Base-by-base conservation (phyloP, 208 protist species). In the Trypanosoma conorhini region DNA sequence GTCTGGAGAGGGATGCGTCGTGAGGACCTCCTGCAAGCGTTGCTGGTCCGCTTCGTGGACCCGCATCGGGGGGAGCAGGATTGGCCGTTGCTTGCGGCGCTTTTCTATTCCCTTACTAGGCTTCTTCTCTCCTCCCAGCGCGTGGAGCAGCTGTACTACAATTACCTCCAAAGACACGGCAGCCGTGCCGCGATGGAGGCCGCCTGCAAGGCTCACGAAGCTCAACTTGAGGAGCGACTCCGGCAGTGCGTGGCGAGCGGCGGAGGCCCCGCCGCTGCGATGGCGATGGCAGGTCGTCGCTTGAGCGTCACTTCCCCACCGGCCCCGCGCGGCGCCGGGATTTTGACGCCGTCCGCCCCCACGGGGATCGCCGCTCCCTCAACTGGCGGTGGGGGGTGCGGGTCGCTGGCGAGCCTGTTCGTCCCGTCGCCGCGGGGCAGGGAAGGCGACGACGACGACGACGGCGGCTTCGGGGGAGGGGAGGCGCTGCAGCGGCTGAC, bases 81-180 rank as follows among this genome's bases (percentile, higher is more conserved):
- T 55, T 81, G 77, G 77, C 17, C 54, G 1, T 3, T 68, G 30
- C 12, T 81, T 52, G 62, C 77, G 10, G 48, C 77, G 13, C 42
- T 76, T 30, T 76, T 81, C 42, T 81, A 81, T 67, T 57, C 71
- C 35, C 69, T 76, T 38, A 77, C 77, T 1, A 50, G 66, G 10
- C 61, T 77, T 26, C 61, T 76, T 0, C 38, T 81, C 4, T 56
- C 67, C 15, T 38, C 77, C n/a, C 15, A 70, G 54, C 70, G 74
- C 13, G 63, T 81, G 58, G 61, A 72, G 66, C 62, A 73, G 59
- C 58, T 67, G 15, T 81, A 81, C 57, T 74, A 74, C 40, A 10
- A 62, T 2, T 62, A 68, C 62, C 60, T 74, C 24, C 70, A 68
- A 24, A 35, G 46, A 31, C 24, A 71, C 26, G 66, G 76, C 8